These are phyloP conservation scores for Trypanosoma rangeli DNA, from an alignment of 208 protist genomes.

Conservation along the genomic window DNA sequence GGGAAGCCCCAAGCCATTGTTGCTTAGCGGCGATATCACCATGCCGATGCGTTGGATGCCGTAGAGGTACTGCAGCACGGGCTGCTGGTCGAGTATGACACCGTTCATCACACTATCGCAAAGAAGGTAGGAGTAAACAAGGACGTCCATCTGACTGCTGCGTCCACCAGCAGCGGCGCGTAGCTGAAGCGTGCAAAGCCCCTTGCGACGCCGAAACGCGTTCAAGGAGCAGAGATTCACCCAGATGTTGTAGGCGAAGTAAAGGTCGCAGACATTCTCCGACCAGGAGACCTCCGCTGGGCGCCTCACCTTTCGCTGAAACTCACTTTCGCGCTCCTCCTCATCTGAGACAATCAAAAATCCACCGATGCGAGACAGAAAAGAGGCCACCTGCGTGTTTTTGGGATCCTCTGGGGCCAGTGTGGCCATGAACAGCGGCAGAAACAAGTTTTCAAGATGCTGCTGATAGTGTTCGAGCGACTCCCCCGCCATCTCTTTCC, in stretches of 20 bases:
- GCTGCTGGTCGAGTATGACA: slow-evolving; percentile 88
- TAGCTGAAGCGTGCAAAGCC: slow-evolving; percentile 92
- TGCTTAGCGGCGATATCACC: slow-evolving; percentile 98
- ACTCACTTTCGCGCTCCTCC: slow-evolving; percentile 63
- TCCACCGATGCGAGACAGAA: slow-evolving; percentile 92
- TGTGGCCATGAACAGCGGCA: slow-evolving; percentile 97
- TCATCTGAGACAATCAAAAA: slow-evolving; percentile 98
- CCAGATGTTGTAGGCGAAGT: slow-evolving; percentile 97
- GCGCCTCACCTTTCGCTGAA: slow-evolving; percentile 74
- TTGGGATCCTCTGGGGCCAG: slow-evolving; percentile 88
- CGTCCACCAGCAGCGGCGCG: slow-evolving; percentile 91
- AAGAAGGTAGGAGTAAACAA: slow-evolving; percentile 86
- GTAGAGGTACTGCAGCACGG: slow-evolving; percentile 98
- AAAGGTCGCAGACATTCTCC: slow-evolving; percentile 91
- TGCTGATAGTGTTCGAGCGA: slow-evolving; percentile 93
- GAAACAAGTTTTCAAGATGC: slow-evolving; percentile 97
- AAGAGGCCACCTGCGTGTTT: slow-evolving; percentile 89
- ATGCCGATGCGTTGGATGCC: slow-evolving; percentile 98
- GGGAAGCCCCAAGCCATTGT: slow-evolving; percentile 98
- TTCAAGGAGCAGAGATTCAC: slow-evolving; percentile 98
- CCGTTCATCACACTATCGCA: slow-evolving; percentile 94
- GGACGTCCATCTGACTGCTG: slow-evolving; percentile 47
- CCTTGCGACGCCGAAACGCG: slow-evolving; percentile 78
- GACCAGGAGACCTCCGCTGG: slow-evolving; percentile 96
- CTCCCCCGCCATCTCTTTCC: slow-evolving; percentile 24